These are phyloP conservation scores for Inga leiocalycina DNA, from an alignment of 306 rosid species.

Conservation along the genomic window DNA sequence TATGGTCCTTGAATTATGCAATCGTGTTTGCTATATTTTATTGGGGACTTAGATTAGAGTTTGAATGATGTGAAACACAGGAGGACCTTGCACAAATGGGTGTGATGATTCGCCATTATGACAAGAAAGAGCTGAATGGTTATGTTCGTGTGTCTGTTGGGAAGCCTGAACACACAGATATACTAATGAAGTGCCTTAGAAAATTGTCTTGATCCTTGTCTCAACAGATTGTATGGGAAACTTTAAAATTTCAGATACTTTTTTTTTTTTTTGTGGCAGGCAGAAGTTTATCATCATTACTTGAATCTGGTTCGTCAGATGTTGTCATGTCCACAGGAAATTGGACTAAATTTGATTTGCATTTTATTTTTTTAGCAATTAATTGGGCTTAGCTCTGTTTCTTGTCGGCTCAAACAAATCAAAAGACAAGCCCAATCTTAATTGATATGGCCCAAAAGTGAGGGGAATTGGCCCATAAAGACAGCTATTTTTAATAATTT, in stretches of 20 bases:
- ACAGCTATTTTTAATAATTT: too few species aligned
- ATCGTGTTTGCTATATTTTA: neutral
- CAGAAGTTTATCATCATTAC: neutral
- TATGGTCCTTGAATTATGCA: neutral
- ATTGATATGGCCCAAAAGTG: neutral
- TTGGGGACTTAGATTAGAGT: neutral
- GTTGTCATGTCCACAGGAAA: neutral
- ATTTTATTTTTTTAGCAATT: neutral
- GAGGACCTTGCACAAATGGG: slow-evolving; percentile 96
- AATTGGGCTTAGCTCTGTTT: neutral
- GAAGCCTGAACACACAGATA: slow-evolving; percentile 89
- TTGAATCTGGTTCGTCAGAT: neutral
- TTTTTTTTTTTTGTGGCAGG: too few species aligned
- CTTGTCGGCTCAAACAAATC: neutral
- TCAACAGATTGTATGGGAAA: neutral
- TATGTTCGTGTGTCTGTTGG: slow-evolving; percentile 92
- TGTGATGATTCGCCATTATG: slow-evolving; percentile 96
- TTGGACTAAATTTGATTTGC: neutral
- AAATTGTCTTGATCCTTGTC: slow-evolving; percentile 35
- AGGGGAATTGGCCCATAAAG: neutral
- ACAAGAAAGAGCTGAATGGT: slow-evolving; percentile 85
- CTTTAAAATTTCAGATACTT: neutral
- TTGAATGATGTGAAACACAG: slow-evolving; percentile 37
- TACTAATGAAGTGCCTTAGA: slow-evolving; percentile 68
- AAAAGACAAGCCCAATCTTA: neutral